Evolutionary conservation across 2,329 filamentous ascomycete genomes (phyloP), one percentile per base, ranked within the genome.

Genomic region (Thielaviopsis euricoi): DNA sequence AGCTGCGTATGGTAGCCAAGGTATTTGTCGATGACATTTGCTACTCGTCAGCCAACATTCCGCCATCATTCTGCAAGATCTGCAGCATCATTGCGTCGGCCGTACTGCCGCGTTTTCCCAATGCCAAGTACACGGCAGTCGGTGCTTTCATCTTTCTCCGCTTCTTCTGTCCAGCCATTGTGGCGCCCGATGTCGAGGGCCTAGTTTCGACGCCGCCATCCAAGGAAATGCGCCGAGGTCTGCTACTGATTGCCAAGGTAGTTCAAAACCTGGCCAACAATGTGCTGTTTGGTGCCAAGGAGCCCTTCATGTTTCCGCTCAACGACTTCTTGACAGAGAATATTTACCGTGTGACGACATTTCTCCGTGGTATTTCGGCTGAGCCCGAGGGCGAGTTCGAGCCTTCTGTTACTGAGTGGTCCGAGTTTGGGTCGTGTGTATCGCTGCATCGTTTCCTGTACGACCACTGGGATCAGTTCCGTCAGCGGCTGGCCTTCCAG

Each of bases 201-300:
- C 71, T 86, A n/a, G 79, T 86, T 19, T 71, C 74, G 17, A 73
- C 72, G 1, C 65, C 79, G 2, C 82, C 82, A 6, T 82, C 82
- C 1, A 85, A 85, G 66, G 82, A 85, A 64, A 83, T 86, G 79
- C 76, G 83, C 19, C 76, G 83, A 57, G 82, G 83, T 3, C 72
- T 86, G 6, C 73, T 86, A 29, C 73, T 86, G 33, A 86, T 86
- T 62, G 82, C 83, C 54, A 86, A 86, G 65, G 79, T 86, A 59
- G 78, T 86, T 22, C 83, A 86, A 63, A 86, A 85, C 64, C 71
- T 86, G 40, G 83, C 83, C 40, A 86, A 86, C 64, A 86, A 86
- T 59, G 82, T 86, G 26, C 71, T 86, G 1, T 86, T 86, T 63
- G 83, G 83, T 3, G 81, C 81, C 37, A 86, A 86, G 67, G 83